Evolutionary conservation across 306 rosid genomes (phyloP).

Genomic region (Hippophae tibetana): DNA sequence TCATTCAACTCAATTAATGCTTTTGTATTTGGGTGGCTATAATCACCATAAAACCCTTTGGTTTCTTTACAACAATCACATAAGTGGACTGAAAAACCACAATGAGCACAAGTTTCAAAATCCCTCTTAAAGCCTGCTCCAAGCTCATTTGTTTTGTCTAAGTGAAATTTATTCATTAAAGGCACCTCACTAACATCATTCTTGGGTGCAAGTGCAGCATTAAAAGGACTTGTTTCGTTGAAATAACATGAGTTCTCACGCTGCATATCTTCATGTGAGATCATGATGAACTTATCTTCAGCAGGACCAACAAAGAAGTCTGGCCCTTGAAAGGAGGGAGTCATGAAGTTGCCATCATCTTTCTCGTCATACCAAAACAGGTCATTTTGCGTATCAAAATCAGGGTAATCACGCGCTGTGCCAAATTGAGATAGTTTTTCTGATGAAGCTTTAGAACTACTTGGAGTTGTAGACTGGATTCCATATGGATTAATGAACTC

Average conservation of each 20-base stretch:
- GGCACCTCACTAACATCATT: conserved; percentile 20
- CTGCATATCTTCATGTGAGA: conserved; percentile 34
- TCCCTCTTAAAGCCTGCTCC: conserved; percentile 26
- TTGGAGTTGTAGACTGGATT: conserved; percentile 53
- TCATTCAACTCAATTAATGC: conserved; percentile 10
- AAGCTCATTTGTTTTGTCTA: conserved; percentile 17
- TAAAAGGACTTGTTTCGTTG: conserved; percentile 44
- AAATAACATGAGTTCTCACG: conserved; percentile 25
- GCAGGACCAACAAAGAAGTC: conserved; percentile 59
- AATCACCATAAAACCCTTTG: not conserved
- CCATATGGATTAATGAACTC: conserved; percentile 88
- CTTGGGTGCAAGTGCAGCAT: conserved; percentile 17
- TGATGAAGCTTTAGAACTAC: conserved; percentile 58
- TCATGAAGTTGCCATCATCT: conserved; percentile 62
- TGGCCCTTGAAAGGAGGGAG: conserved; percentile 61
- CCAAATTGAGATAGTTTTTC: conserved; percentile 78
- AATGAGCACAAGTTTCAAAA: conserved; percentile 9
- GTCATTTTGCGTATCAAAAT: conserved; percentile 70
- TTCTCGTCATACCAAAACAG: conserved; percentile 71
- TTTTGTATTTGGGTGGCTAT: not conserved
- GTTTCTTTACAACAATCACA: conserved; percentile 1
- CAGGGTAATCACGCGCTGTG: conserved; percentile 81
- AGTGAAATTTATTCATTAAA: conserved; percentile 21
- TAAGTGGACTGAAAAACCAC: conserved; percentile 32
- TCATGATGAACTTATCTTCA: conserved; percentile 86